Evolutionary conservation across 139 green algal genomes (phyloP).

Genomic region (Chlorella sp.): DNA sequence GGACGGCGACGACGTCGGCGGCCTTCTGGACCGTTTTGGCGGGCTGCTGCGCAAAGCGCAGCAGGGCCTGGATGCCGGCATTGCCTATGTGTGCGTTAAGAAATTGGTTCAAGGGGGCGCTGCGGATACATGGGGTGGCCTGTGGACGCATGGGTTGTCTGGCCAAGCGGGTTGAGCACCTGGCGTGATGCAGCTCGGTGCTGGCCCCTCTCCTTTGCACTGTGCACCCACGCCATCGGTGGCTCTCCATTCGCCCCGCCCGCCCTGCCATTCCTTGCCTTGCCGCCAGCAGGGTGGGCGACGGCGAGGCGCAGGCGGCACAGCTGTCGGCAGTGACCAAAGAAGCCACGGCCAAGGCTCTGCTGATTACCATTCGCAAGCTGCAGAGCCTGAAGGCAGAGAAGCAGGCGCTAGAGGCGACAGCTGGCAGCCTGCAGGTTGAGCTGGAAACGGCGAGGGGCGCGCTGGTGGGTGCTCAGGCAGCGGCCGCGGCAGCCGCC

Average conservation of each 20-base stretch:
- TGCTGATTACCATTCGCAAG: constrained; percentile 37
- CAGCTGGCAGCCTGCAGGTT: constrained; percentile 72
- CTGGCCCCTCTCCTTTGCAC: not conserved
- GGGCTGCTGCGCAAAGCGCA: constrained; percentile 18
- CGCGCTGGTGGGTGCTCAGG: constrained; percentile 5
- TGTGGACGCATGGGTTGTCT: too few species aligned
- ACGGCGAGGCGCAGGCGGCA: constrained; percentile 22
- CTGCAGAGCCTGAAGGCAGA: constrained; percentile 43
- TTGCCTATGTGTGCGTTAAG: constrained; percentile 33
- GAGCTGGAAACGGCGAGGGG: constrained; percentile 68
- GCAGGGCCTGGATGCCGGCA: constrained; percentile 24
- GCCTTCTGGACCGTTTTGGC: constrained; percentile 22
- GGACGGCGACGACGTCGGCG: not conserved
- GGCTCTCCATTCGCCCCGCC: constrained; percentile 1
- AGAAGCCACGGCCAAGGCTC: constrained; percentile 43
- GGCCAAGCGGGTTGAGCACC: too few species aligned
- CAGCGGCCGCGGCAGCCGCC: not conserved
- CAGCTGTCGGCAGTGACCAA: constrained; percentile 28
- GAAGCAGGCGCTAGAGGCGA: constrained; percentile 58
- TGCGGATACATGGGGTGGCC: not conserved
- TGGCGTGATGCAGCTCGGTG: too few species aligned
- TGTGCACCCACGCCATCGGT: not conserved
- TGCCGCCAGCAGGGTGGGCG: constrained; percentile 25
- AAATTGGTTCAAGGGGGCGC: not conserved
- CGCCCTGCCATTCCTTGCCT: not conserved